Evolutionary conservation across 192 early-diverging fungal species (phyloP), one percentile per base, ranked within the genome.

Genomic region (Podochytrium sp.): DNA sequence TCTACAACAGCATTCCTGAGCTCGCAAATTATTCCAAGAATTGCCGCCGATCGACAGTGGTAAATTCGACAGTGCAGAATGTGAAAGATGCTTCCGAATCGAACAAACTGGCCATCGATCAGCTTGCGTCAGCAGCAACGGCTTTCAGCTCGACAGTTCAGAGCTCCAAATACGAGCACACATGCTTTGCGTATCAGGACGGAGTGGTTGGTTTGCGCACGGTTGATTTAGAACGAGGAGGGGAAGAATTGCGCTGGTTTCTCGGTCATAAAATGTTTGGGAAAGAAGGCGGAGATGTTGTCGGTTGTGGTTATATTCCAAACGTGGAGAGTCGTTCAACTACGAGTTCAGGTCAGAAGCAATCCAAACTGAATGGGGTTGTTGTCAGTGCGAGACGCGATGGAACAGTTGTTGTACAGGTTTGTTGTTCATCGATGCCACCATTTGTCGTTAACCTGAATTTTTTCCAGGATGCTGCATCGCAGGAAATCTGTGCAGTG

Each of bases 371-470:
- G 3, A 55, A 2, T 14, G 76, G 76, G 2, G 56, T 77, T 1
- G 35, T 77, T 32, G 58, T 77, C 16, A 77, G 68, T 56, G 76
- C 76, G 3, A 52, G 60, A n/a, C 61, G 68, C 43, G 41, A 73
- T 62, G 76, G 76, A 25, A 77, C 70, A 23, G 59, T 77, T n/a
- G 30, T 77, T 7, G 33, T 77, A 50, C 76, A 77, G 68, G 76
- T 77, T 25, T 27, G 29, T 18, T 18, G 23, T 34, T 61, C 33
- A 33, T 23, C 16, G 3, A n/a, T 59, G 51, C 40, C 25, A 37
- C 20, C 23, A 3, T 39, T 51, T 14, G 43, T 34, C 25, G 14
- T 41, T 34, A 62, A 50, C 23, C 32, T 23, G 18, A 43, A 7
- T 18, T 43, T n/a, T 68, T 41, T 58, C 20, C 18, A 77, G 76